Conservation (phyloP, 2,329 filamentous ascomycete species). For the Hypoxylon sp. region DNA sequence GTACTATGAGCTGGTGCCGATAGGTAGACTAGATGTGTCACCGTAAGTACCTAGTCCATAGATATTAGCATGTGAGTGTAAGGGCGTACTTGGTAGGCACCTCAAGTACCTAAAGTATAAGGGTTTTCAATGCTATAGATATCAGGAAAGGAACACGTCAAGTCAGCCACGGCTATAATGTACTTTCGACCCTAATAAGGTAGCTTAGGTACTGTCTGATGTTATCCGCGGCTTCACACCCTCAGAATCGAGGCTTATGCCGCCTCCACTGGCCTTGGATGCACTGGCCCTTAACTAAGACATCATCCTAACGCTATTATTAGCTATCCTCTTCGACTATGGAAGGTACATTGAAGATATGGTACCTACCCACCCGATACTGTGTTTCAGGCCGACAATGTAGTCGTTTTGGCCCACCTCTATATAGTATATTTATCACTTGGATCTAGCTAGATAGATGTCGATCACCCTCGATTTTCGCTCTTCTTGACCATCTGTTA, state of each 20-base stretch:
- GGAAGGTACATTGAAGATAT: background rate
- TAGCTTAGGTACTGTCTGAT: background rate
- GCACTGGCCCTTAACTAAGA: conserved; percentile 11
- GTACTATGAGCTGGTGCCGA: background rate
- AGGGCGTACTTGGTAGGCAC: no score
- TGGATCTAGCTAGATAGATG: background rate
- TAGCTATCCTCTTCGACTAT: conserved; percentile 7
- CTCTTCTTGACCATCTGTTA: conserved; percentile 2
- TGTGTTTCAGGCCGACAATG: background rate
- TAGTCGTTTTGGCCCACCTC: background rate
- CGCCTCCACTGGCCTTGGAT: conserved; percentile 7
- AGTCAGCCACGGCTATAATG: no score
- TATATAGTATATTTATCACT: background rate
- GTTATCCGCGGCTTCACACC: background rate
- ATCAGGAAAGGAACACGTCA: no score
- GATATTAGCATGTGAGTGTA: background rate
- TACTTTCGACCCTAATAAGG: no score
- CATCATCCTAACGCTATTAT: background rate
- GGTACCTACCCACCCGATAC: background rate
- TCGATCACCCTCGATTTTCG: background rate
- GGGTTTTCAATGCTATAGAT: no score
- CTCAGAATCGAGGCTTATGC: background rate
- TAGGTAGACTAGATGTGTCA: background rate
- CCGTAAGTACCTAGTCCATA: background rate
- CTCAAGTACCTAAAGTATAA: no score